Evolutionary conservation across 306 rosid species (phyloP).

Genomic region (Citrullus amarus): DNA sequence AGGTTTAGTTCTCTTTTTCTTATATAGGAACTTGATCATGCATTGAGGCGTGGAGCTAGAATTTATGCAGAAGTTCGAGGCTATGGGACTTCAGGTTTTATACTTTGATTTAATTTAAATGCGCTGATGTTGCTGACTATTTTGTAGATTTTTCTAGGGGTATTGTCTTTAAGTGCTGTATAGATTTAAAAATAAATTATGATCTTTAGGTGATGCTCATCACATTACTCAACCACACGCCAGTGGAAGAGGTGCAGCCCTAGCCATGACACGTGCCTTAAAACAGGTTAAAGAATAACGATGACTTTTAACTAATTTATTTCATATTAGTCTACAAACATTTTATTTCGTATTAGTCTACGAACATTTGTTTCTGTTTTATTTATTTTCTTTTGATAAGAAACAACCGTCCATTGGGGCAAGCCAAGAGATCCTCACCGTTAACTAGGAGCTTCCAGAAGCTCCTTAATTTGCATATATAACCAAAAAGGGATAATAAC

Average conservation of each 20-base stretch:
- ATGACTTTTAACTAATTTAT: neutral
- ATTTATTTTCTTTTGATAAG: neutral
- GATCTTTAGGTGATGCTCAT: constrained; percentile 64
- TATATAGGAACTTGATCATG: constrained; percentile 80
- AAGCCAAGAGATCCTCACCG: neutral
- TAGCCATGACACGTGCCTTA: constrained; percentile 79
- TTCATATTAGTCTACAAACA: neutral
- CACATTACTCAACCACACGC: constrained; percentile 89
- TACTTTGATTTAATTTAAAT: neutral
- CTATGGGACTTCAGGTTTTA: constrained; percentile 83
- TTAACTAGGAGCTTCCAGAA: neutral
- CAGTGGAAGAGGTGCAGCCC: constrained; percentile 87
- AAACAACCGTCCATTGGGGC: neutral
- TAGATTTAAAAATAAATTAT: constrained; percentile 15
- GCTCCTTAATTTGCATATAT: neutral
- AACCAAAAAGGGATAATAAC: neutral
- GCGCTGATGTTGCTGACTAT: neutral
- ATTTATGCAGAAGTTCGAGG: constrained; percentile 86
- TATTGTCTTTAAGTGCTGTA: constrained; percentile 6
- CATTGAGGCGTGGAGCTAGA: constrained; percentile 71
- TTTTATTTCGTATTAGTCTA: neutral
- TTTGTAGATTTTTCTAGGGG: neutral
- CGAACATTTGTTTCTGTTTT: neutral
- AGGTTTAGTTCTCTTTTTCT: constrained; percentile 5
- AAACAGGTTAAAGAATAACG: constrained; percentile 47